phyloP scores from a whole-genome alignment of 2,329 filamentous ascomycete species.

The Pseudogymnoascus sp. region DNA sequence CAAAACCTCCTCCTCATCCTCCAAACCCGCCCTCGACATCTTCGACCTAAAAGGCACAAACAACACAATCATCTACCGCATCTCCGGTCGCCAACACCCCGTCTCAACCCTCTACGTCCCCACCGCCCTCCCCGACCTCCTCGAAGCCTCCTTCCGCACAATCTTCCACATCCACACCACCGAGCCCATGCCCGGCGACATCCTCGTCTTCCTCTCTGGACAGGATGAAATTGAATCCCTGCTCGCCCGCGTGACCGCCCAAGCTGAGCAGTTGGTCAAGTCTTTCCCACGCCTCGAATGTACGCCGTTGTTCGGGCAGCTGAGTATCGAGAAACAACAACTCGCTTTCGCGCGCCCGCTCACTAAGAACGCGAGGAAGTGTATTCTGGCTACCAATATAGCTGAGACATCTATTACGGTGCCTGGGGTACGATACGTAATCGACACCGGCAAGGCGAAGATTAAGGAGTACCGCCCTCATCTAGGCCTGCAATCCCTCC shows the following conservation, averaged over 20 bases:
- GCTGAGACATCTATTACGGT: slow-evolving; percentile 98
- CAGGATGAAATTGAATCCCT: slow-evolving; percentile 86
- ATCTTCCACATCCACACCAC: slow-evolving; percentile 83
- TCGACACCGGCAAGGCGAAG: slow-evolving; percentile 91
- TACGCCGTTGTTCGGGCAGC: slow-evolving; percentile 80
- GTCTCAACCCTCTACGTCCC: slow-evolving; percentile 72
- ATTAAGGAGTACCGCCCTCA: slow-evolving; percentile 82
- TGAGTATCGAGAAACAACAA: slow-evolving; percentile 80
- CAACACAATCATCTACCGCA: slow-evolving; percentile 39
- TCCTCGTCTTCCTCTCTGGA: slow-evolving; percentile 84
- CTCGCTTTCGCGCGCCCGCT: slow-evolving; percentile 72
- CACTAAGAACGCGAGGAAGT: slow-evolving; percentile 68
- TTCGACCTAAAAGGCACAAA: slow-evolving; percentile 13
- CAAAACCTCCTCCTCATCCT: neutral
- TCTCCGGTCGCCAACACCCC: slow-evolving; percentile 80
- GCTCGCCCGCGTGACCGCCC: slow-evolving; percentile 73
- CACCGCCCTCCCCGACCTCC: slow-evolving; percentile 69
- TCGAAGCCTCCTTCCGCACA: slow-evolving; percentile 71
- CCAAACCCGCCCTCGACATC: neutral
- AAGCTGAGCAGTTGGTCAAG: slow-evolving; percentile 62
- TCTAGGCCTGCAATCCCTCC: slow-evolving; percentile 80
- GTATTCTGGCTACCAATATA: slow-evolving; percentile 92
- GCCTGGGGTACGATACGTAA: slow-evolving; percentile 80
- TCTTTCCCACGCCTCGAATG: slow-evolving; percentile 66
- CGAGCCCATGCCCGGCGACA: slow-evolving; percentile 86